Evolutionary conservation across 345 rosid species (phyloP), one percentile per base, ranked within the genome.

Genomic region (Acer yangbiense): DNA sequence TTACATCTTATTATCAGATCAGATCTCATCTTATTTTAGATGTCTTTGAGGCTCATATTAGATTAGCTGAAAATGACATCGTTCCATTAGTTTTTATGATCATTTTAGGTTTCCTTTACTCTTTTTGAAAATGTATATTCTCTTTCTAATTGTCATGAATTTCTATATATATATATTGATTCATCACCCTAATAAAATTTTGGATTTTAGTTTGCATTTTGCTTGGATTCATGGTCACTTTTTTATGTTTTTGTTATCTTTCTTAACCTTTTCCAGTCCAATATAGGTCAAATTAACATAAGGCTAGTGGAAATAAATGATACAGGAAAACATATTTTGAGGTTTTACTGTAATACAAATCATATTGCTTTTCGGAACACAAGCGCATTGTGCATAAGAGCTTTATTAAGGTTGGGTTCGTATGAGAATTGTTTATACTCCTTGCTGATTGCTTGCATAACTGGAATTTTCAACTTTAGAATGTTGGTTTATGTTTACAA

Each of bases 391-490:
- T 32, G 46, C 23, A 12, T 50, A 20, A 2, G 13, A 48, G 35
- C 39, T 69, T 43, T 2, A 71, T 39, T 9, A 4, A 54, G 16
- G 11, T 21, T 23, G 60, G 64, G 14, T 52, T 54, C 62, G 8
- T 71, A 1, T 71, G 43, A 12, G 29, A 54, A 17, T 58, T 60
- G 18, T 18, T 6, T 66, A 10, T 23, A 65, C 75, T 61, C 48
- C 41, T 75, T 61, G 78, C 12, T 57, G 66, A 9, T 57, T 57
- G 18, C 55, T n/a, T 23, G 67, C 65, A 46, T 70, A n/a, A 7
- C 50, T 63, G 48, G 0, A 18, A 35, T 46, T 46, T 48, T 75
- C 17, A 2, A 67, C 64, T 35, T 25, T 65, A 25, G 65, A 72
- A 60, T 58, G 63, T 21, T 72, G 58, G 71, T 55, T 65, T 61